Evolutionary conservation across 2,329 filamentous ascomycete species (phyloP).

Genomic region (Aspergillus spinulosporus): DNA sequence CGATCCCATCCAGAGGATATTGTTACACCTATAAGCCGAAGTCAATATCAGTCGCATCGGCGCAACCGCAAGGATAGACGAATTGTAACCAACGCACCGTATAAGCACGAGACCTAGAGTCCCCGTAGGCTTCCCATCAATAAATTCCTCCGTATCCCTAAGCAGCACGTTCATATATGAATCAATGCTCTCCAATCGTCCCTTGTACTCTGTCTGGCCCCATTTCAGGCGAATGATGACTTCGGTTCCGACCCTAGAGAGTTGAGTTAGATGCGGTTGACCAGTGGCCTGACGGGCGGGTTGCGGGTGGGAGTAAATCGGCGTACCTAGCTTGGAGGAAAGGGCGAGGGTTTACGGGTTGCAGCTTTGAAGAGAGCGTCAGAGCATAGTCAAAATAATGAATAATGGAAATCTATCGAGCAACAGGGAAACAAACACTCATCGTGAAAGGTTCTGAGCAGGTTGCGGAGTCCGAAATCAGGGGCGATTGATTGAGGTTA

Average conservation of each 20-base stretch:
- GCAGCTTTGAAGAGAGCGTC: conserved; percentile 58
- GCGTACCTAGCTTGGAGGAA: conserved; percentile 89
- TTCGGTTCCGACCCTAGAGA: conserved; percentile 75
- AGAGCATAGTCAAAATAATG: conserved; percentile 12
- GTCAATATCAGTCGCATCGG: not conserved
- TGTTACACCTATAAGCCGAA: conserved; percentile 70
- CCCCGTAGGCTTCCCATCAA: conserved; percentile 81
- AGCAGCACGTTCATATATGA: conserved; percentile 99
- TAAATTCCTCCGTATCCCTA: conserved; percentile 85
- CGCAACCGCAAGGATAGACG: no score
- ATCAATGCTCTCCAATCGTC: conserved; percentile 86
- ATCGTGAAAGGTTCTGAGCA: conserved; percentile 26
- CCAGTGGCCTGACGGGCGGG: not conserved
- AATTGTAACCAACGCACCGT: conserved; percentile 55
- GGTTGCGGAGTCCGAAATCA: conserved; percentile 8
- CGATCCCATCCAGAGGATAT: conserved; percentile 86
- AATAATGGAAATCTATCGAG: conserved; percentile 23
- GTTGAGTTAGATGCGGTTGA: conserved; percentile 17
- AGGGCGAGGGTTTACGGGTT: conserved; percentile 93
- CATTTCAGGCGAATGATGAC: conserved; percentile 94
- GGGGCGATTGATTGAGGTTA: not conserved
- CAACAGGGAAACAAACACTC: conserved; percentile 32
- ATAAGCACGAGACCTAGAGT: conserved; percentile 89
- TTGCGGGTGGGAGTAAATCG: conserved; percentile 6
- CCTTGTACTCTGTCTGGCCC: conserved; percentile 97